Evolutionary conservation across 129 eudicot species (phyloP).

Genomic region (Flaveria brownii): DNA sequence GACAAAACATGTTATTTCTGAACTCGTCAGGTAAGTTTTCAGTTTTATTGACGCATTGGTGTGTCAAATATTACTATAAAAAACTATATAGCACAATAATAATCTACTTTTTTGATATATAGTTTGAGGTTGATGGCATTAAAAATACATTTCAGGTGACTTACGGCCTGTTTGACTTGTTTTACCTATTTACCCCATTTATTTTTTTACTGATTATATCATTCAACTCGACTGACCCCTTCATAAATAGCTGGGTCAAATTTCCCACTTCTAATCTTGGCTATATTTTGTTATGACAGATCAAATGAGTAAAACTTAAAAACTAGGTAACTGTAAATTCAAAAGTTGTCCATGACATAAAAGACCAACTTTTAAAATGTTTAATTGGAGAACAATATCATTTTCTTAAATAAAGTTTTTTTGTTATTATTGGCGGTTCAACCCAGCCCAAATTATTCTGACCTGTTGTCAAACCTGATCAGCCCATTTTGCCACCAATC

Average conservation of each 20-base stretch:
- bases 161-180: not conserved
- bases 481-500: not conserved
- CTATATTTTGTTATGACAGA: not conserved
- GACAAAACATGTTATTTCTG: not conserved
- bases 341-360: not conserved
- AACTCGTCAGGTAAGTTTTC: not conserved
- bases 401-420: not conserved
- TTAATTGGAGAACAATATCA: not conserved
- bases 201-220: no score
- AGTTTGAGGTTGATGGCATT: not conserved
- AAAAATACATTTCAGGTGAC: not conserved
- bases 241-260: constrained; percentile 5
- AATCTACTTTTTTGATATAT: not conserved
- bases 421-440: not conserved
- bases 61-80: not conserved
- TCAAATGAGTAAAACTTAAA: not conserved
- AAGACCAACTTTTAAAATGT: not conserved
- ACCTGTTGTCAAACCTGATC: not conserved
- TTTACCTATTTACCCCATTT: not conserved
- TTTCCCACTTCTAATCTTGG: constrained; percentile 12
- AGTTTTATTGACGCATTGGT: not conserved
- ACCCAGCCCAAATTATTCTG: not conserved
- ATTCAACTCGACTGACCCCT: not conserved
- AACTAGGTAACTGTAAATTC: not conserved
- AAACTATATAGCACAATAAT: not conserved